Evolutionary conservation across 2,329 filamentous ascomycete genomes (phyloP).

Genomic region (Fonsecaea erecta): DNA sequence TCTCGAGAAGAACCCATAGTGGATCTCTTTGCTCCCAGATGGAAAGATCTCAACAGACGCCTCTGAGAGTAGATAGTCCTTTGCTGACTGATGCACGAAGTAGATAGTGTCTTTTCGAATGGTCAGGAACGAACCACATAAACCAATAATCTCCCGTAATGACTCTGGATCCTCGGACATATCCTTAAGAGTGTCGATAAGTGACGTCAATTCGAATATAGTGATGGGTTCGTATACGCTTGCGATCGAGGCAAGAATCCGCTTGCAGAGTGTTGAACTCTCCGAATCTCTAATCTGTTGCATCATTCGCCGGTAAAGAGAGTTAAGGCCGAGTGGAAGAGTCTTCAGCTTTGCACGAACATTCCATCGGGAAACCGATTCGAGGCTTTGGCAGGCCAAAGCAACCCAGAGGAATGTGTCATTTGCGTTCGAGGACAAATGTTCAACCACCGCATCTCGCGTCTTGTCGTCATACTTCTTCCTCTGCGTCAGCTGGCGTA

Average conservation of each 20-base stretch:
- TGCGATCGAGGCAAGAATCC: not conserved
- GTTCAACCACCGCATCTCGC: not conserved
- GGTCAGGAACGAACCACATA: conserved; percentile 2
- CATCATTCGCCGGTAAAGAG: not conserved
- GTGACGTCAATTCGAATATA: not conserved
- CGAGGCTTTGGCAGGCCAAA: not conserved
- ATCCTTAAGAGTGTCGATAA: not conserved
- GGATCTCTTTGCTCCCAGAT: not conserved
- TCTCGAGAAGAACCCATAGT: not conserved
- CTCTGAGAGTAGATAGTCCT: not conserved
- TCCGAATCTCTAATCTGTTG: not conserved
- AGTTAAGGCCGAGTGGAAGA: not conserved
- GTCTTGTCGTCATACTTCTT: not conserved
- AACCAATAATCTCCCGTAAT: not conserved
- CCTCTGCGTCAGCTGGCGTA: not conserved
- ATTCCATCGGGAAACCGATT: not conserved
- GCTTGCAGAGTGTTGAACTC: not conserved
- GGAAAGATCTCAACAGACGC: not conserved
- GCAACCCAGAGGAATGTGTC: not conserved
- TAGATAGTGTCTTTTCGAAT: conserved; percentile 3
- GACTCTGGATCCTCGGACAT: not conserved
- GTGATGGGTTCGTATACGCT: not conserved
- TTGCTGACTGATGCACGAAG: conserved; percentile 2
- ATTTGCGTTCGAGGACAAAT: not conserved
- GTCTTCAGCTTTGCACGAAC: not conserved